Conservation (phyloP, 352 stramenopile genomes). For the Phytophthora cactorum region DNA sequence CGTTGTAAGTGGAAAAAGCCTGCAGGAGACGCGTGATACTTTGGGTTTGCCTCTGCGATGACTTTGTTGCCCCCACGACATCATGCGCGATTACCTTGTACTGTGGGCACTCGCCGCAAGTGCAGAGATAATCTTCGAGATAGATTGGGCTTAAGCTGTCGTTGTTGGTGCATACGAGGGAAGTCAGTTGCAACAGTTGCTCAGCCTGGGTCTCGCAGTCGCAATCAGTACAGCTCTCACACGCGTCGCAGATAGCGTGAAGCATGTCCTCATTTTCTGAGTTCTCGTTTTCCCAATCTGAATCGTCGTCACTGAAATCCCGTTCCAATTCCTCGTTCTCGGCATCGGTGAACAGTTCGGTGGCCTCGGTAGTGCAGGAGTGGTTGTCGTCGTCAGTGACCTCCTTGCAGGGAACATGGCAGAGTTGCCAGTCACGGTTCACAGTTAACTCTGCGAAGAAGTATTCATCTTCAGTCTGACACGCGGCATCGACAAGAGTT, state of each 20-base stretch:
- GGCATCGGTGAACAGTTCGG: conserved; percentile 51
- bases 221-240: conserved; percentile 31
- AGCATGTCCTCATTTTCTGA: conserved; percentile 19
- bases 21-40: conserved; percentile 64
- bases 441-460: conserved; percentile 10
- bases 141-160: conserved; percentile 30
- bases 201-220: conserved; percentile 47
- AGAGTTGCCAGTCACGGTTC: conserved; percentile 14
- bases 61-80: conserved; percentile 41
- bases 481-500: conserved; percentile 19
- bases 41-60: conserved; percentile 26
- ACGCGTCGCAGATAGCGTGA: conserved; percentile 12
- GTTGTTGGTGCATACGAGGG: conserved; percentile 11
- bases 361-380: conserved; percentile 58
- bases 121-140: conserved; percentile 70
- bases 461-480: conserved; percentile 25
- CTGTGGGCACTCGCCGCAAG: conserved; percentile 65
- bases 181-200: conserved; percentile 28
- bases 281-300: conserved; percentile 27
- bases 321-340: conserved; percentile 19
- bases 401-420: conserved; percentile 13
- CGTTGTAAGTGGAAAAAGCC: conserved; percentile 79
- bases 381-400: conserved; percentile 33
- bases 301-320: conserved; percentile 29
- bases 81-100: conserved; percentile 60